Conservation (phyloP, 768 basidiomycete genomes). For the Trichaptum fuscoviolaceum region DNA sequence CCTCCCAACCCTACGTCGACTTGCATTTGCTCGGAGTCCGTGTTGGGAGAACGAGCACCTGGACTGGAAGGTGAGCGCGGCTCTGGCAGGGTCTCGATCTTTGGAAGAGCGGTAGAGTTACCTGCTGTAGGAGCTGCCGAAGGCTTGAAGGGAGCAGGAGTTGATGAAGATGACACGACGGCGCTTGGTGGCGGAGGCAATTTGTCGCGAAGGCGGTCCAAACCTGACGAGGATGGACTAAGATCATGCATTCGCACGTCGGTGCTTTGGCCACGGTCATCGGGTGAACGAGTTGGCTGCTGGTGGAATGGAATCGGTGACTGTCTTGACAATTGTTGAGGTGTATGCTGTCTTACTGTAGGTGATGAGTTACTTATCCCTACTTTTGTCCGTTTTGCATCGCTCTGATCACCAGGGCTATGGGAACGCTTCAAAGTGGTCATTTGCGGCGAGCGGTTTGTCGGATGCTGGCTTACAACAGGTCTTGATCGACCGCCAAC, state of each 20-base stretch:
- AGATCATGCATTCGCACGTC: constrained; percentile 32
- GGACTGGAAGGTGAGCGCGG: background rate
- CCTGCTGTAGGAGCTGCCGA: background rate
- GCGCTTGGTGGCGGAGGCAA: constrained; percentile 75
- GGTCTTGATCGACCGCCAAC: constrained; percentile 47
- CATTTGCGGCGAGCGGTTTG: constrained; percentile 60
- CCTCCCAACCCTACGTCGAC: background rate
- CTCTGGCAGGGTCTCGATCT: background rate
- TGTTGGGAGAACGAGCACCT: background rate
- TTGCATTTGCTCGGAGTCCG: background rate
- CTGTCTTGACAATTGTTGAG: constrained; percentile 54
- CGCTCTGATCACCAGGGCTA: constrained; percentile 61
- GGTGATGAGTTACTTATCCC: constrained; percentile 47
- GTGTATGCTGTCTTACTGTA: constrained; percentile 41
- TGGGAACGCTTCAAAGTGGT: constrained; percentile 59
- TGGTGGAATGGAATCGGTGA: constrained; percentile 75
- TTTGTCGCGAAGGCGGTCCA: constrained; percentile 22
- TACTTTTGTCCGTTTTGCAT: constrained; percentile 59
- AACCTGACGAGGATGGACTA: constrained; percentile 47
- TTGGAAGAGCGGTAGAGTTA: background rate
- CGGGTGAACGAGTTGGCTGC: constrained; percentile 63
- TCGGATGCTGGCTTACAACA: constrained; percentile 41
- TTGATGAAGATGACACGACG: constrained; percentile 34
- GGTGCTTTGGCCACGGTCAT: constrained; percentile 40
- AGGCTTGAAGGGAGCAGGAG: background rate